Percentiles rank a stretch among this genome's conserved stretches.
Conservation (phyloP, 2,329 filamentous ascomycete species). For the Trichophyton rubrum region DNA sequence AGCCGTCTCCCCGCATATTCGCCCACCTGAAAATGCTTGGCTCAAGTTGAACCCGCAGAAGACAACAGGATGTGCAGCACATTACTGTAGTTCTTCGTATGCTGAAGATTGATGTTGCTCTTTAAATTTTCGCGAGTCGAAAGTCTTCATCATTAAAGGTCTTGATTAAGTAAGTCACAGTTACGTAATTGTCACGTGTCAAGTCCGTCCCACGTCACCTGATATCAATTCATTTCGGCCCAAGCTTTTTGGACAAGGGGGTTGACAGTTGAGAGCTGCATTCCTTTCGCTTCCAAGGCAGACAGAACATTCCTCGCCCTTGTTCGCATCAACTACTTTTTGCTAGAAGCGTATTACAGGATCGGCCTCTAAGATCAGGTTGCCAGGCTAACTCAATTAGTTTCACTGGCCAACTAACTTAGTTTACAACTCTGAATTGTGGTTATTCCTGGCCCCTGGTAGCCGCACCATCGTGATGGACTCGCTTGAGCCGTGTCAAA, state of each 20-base stretch:
- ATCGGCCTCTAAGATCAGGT: background rate
- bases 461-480: background rate
- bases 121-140: too few relatives aligned
- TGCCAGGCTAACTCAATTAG: background rate
- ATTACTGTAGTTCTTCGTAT: too few relatives aligned
- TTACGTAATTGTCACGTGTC: too few relatives aligned
- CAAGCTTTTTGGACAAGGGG: too few relatives aligned
- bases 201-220: background rate
- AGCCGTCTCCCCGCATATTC: background rate
- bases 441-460: background rate
- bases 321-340: background rate
- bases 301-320: too few relatives aligned
- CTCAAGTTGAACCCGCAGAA: background rate
- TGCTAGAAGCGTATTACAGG: background rate
- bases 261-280: too few relatives aligned
- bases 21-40: background rate
- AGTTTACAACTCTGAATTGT: background rate
- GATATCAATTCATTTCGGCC: background rate
- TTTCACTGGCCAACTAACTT: background rate
- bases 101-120: too few relatives aligned
- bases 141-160: too few relatives aligned
- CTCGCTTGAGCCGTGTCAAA: constrained; percentile 3
- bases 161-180: too few relatives aligned
- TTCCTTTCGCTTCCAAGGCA: too few relatives aligned
- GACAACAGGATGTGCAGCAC: background rate